Conservation (phyloP, 2,329 filamentous ascomycete species). For the Aspergillus aculeatus region DNA sequence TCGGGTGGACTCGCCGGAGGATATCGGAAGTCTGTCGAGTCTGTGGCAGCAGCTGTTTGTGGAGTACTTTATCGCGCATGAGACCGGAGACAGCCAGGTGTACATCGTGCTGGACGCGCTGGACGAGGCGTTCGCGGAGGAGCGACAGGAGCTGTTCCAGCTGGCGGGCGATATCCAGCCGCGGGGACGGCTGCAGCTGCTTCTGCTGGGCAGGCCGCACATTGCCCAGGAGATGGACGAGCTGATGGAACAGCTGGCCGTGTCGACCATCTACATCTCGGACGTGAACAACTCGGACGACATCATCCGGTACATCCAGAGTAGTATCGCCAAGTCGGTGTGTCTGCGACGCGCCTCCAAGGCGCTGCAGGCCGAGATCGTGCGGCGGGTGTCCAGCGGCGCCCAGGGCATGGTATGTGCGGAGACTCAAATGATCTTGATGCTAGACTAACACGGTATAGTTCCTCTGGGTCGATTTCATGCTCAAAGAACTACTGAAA, state of each 20-base stretch:
- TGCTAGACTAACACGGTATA: no score
- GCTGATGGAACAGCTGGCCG: slow-evolving; percentile 27
- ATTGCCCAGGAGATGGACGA: slow-evolving; percentile 34
- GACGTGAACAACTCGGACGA: slow-evolving; percentile 45
- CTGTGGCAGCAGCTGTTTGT: slow-evolving; percentile 46
- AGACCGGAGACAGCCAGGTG: slow-evolving; percentile 30
- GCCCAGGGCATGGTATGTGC: slow-evolving; percentile 42
- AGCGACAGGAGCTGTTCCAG: slow-evolving; percentile 40
- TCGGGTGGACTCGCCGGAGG: slow-evolving; percentile 34
- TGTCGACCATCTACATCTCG: slow-evolving; percentile 46
- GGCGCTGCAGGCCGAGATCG: slow-evolving; percentile 35
- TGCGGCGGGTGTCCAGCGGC: slow-evolving; percentile 42
- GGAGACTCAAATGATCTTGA: no score
- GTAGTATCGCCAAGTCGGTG: slow-evolving; percentile 42
- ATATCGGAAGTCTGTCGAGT: slow-evolving; percentile 47
- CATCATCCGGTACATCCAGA: slow-evolving; percentile 45
- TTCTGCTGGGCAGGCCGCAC: slow-evolving; percentile 42
- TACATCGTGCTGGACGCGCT: slow-evolving; percentile 51
- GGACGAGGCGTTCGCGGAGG: slow-evolving; percentile 45
- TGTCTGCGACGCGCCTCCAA: slow-evolving; percentile 36
- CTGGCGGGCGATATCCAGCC: slow-evolving; percentile 27
- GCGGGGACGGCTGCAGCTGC: slow-evolving; percentile 34
- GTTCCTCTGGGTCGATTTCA: slow-evolving; percentile 52
- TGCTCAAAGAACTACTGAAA: slow-evolving; percentile 50
- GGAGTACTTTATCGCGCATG: slow-evolving; percentile 38